Evolutionary conservation across 768 basidiomycete genomes (phyloP), one percentile per base, ranked within the genome.

Genomic region (Rhodosporidiobolus sp.): DNA sequence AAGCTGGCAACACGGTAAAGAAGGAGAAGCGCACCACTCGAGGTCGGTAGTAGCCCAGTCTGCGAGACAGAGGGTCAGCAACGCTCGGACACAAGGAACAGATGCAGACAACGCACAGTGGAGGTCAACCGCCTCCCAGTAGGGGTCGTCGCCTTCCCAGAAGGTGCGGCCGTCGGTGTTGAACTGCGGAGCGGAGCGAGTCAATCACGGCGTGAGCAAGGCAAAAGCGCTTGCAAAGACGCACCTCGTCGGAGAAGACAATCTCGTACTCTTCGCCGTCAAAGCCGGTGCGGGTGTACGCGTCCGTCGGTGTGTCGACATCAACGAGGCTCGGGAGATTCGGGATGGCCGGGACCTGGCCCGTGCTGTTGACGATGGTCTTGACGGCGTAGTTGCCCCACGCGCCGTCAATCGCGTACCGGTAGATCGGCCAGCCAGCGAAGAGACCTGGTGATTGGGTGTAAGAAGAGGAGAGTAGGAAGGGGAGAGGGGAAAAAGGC

Each of bases 201-300:
- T 38, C 24, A 38, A 35, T 38, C 4, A 19, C 8, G 8, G 26
- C 9, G 10, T 26, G 24, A 4, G 24, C 12, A 45, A 7, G 8
- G 58, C 43, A 8, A 46, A 12, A 4, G 35, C 8, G 24, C 11
- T 5, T 4, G 28, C n/a, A 12, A 43, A 58, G 50, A 43, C 58
- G n/a, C 43, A 45, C 58, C 81, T 91, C 90, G 80, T 91, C 90
- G 67, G 90, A 92, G 83, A 94, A 98, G 4, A 91, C 89, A 43
- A 99, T 87, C 65, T 88, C 83, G 79, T 92, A 94, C 14, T 84
- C 81, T 67, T 89, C 83, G 4, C 94, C 94, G 78, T 96, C 92
- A 74, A 85, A 90, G 7, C 84, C 78, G 7, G 69, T 72, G 30
- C 78, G 60, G 4, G 61, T 85, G 58, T 73, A 60, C 6, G 60